Base-by-base conservation (phyloP, 306 rosid species). In the Ceratonia siliqua region DNA sequence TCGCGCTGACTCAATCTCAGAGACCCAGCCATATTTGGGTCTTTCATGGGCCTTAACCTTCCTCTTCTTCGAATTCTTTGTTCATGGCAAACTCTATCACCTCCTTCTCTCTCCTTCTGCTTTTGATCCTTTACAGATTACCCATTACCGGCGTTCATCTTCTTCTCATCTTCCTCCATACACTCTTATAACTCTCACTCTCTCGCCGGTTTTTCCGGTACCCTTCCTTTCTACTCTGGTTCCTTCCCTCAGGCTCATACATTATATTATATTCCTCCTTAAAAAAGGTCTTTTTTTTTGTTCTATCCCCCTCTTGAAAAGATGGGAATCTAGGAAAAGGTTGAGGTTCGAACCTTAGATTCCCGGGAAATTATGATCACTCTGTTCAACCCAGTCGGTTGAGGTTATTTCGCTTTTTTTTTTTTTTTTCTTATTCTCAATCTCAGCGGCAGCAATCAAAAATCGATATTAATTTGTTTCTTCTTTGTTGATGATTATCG, bases 151-250 rank as follows among this genome's bases (percentile, higher is more conserved):
- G 89, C 41, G 74, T 89, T 42, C 89, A 88, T 84, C 97, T 94
- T 63, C 94, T 94, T 69, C 94, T 94, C 82, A 87, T 94, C 85
- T 86, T 91, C 76, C 91, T 94, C 72, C 97, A 94, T 20, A 82
- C 96, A 20, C 98, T 91, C 32, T 94, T 84, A 83, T 91, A 94
- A 77, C 88, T 64, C 22, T 53, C 8, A 56, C 46, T 49, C 41
- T 15, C n/a, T 13, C 63, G 0, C 74, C 72, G 82, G 76, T 6
- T 75, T 48, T 78, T 55, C 77, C 87, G 70, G 77, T 20, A 56
- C 42, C 57, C 33, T 1, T 10, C 12, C 61, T 50, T 57, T 20
- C 45, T 28, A 21, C 35, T 38, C 48, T 6, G 2, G 4, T 67
- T 21, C 12, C 28, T 6, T 38, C 27, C 13, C 8, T 20, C 17